Evolutionary conservation across 345 rosid species (phyloP), one percentile per base, ranked within the genome.

Genomic region (Salix koriyanagi): DNA sequence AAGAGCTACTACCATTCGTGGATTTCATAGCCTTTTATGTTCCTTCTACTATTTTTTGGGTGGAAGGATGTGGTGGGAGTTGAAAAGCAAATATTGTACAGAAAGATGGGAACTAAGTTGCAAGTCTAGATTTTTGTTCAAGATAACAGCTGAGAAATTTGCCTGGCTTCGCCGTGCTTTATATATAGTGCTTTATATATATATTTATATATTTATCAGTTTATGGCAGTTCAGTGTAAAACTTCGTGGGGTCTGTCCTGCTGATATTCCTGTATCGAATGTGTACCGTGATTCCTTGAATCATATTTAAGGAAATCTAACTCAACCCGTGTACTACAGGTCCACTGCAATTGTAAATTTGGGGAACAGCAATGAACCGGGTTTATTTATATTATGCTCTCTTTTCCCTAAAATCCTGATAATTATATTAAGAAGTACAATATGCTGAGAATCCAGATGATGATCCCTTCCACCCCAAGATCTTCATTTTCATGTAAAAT

Each of bases 71-170:
- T 16, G 65, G 67, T 39, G 56, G 69, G 74, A 69, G 28, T 50
- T 41, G 75, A 41, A 36, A 67, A 67, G 7, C 65, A 74, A 74
- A 19, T 37, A n/a, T 48, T 76, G 84, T 69, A 80, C 76, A 84
- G 82, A 75, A 65, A 32, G 50, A 37, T 67, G 67, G 75, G 65
- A 48, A 71, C 66, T 36, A 42, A 68, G 64, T 23, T 48, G 58
- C 25, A 36, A 25, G 73, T 54, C 25, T 66, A 42, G 78, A 42
- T 76, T 78, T 62, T 36, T 48, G 25, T 65, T 61, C 19, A 62
- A 76, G 67, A 42, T 69, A 74, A 69, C 71, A 39, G 60, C 60
- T 58, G 73, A 69, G 78, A 69, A 69, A 76, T 34, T 28, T 76
- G 65, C 67, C 74, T 10, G 42, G 44, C 61, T 46, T 19, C 26